A percentile compares a stretch with the other conserved stretches of the same genome.
phyloP scores from a whole-genome alignment of 2,329 filamentous ascomycete species.

The Waltergamsia citrina region DNA sequence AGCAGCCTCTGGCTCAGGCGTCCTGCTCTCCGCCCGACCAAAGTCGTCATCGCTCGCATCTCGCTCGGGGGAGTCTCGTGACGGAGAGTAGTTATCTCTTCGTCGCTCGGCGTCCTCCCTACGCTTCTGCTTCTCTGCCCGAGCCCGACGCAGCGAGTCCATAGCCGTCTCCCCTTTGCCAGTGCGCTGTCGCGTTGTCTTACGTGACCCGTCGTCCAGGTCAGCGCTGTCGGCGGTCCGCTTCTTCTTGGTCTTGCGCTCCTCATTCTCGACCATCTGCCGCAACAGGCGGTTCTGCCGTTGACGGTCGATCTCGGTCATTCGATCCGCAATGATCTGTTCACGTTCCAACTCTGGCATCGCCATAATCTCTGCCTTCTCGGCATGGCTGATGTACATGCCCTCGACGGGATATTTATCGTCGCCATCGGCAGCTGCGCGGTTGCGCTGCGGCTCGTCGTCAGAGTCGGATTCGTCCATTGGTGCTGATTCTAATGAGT shows the following conservation, averaged over 20 bases:
- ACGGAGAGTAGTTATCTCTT: constrained; percentile 33
- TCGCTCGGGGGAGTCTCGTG: constrained; percentile 55
- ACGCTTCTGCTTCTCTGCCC: constrained; percentile 48
- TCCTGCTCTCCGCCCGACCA: constrained; percentile 46
- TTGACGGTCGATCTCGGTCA: constrained; percentile 70
- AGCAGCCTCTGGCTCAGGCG: constrained; percentile 54
- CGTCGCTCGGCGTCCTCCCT: constrained; percentile 49
- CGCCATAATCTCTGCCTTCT: constrained; percentile 70
- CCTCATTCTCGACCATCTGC: constrained; percentile 63
- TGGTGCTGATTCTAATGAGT: constrained; percentile 70
- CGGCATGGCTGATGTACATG: constrained; percentile 63
- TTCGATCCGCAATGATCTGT: constrained; percentile 79
- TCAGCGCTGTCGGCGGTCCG: constrained; percentile 75
- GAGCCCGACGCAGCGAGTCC: constrained; percentile 54
- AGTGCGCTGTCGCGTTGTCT: constrained; percentile 63
- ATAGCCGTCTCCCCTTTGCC: constrained; percentile 49
- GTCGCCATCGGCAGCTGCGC: constrained; percentile 40
- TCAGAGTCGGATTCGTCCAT: constrained; percentile 82
- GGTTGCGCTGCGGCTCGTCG: constrained; percentile 33
- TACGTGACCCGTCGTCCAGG: constrained; percentile 64
- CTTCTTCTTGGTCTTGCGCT: constrained; percentile 44
- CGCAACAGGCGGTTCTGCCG: constrained; percentile 76
- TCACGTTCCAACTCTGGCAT: constrained; percentile 90
- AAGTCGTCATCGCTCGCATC: constrained; percentile 55
- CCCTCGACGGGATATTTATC: constrained; percentile 81